Evolutionary conservation across 108 stramenopile species (phyloP).

Genomic region (Parietichytrium sp.): DNA sequence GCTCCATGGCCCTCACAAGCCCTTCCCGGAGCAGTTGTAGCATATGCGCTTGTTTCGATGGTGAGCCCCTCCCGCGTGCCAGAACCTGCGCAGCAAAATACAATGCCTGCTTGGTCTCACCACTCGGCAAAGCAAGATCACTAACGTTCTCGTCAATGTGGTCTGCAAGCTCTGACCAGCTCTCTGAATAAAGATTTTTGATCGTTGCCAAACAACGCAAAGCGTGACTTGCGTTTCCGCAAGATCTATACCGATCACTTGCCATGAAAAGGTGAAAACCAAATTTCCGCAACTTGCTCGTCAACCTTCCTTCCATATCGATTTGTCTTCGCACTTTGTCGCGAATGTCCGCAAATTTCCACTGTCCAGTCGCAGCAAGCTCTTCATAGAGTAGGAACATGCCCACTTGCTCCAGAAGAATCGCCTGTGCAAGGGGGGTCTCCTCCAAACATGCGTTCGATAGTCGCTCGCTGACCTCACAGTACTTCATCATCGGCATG

Average conservation of each 20-base stretch:
- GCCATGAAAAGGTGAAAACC: slow-evolving; percentile 34
- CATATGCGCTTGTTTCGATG: neutral
- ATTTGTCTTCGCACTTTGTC: too few species aligned
- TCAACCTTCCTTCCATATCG: too few species aligned
- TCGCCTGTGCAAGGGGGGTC: neutral
- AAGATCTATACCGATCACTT: neutral
- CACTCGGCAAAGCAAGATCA: neutral
- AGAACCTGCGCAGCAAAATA: slow-evolving; percentile 9
- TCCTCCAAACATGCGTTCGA: neutral
- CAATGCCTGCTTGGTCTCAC: neutral
- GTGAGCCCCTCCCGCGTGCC: neutral
- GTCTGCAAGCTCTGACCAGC: neutral
- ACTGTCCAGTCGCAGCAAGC: neutral
- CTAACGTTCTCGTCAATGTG: neutral
- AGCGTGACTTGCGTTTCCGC: neutral
- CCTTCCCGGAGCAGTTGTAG: neutral
- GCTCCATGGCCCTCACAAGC: neutral
- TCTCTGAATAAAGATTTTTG: neutral
- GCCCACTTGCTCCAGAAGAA: slow-evolving; percentile 20
- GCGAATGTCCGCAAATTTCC: neutral
- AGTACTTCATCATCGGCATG: neutral
- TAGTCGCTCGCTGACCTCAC: neutral
- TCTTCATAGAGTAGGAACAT: slow-evolving; percentile 3
- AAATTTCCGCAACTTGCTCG: slow-evolving; percentile 24
- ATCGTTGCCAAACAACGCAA: slow-evolving; percentile 25